phyloP scores from a whole-genome alignment of 139 green algal species.

The Tetraselmis chui region DNA sequence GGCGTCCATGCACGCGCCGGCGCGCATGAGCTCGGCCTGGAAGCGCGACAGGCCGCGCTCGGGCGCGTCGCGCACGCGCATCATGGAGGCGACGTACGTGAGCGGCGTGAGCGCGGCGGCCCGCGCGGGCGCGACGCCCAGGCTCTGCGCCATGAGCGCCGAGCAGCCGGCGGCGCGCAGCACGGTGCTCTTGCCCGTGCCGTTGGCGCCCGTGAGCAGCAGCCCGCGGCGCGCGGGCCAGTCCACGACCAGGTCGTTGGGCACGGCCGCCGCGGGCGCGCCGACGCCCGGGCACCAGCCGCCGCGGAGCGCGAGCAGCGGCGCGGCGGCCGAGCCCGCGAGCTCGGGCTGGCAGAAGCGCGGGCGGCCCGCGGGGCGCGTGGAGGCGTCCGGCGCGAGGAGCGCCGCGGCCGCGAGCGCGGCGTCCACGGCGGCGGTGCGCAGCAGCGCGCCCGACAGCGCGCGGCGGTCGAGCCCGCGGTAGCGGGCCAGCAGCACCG shows the following conservation, averaged over 20 bases:
- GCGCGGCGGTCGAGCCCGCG: too few species aligned
- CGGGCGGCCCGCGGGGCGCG: too few species aligned
- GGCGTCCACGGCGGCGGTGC: too few species aligned
- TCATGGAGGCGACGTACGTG: background rate
- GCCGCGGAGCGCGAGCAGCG: background rate
- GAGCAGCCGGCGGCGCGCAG: background rate
- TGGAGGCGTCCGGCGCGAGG: too few species aligned
- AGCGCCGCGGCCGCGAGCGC: too few species aligned
- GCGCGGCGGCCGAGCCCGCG: too few species aligned
- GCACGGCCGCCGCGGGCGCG: too few species aligned
- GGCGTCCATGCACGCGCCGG: background rate
- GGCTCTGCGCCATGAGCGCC: conserved; percentile 7
- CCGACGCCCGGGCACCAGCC: too few species aligned
- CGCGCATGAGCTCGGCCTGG: conserved; percentile 15
- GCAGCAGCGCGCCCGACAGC: too few species aligned
- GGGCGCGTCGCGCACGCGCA: conserved; percentile 7
- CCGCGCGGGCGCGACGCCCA: background rate
- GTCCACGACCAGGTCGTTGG: background rate
- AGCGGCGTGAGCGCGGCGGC: background rate
- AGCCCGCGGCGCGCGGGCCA: too few species aligned
- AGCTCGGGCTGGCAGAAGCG: too few species aligned
- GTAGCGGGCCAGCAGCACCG: too few species aligned
- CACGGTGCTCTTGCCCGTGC: conserved; percentile 19
- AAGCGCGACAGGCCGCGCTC: conserved; percentile 8
- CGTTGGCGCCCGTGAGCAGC: conserved; percentile 21